phyloP scores from a whole-genome alignment of 2,329 filamentous ascomycete species.

The Zopfia rhizophila region DNA sequence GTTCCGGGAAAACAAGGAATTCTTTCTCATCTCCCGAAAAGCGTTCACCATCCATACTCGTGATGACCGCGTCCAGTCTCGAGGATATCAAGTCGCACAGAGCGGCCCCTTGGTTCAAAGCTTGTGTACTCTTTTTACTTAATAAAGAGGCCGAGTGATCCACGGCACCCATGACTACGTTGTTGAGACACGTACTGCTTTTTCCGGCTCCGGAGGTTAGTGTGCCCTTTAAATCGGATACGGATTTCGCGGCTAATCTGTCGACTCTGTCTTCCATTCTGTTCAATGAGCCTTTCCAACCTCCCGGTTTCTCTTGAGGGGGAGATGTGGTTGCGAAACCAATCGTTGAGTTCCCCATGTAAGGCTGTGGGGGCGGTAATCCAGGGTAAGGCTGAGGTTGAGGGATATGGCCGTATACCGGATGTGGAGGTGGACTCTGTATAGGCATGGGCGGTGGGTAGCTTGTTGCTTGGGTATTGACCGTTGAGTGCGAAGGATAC shows the following conservation, averaged over 20 bases:
- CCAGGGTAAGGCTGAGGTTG: constrained; percentile 23
- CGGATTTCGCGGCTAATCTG: constrained; percentile 42
- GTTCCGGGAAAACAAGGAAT: constrained; percentile 48
- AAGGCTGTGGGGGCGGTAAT: constrained; percentile 27
- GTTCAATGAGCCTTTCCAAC: constrained; percentile 36
- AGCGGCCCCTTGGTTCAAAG: constrained; percentile 52
- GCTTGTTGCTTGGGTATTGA: constrained; percentile 24
- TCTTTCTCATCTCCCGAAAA: constrained; percentile 65
- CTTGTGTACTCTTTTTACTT: constrained; percentile 47
- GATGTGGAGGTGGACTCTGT: constrained; percentile 19
- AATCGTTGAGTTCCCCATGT: constrained; percentile 32
- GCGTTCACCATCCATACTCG: constrained; percentile 74
- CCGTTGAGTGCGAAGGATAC: constrained; percentile 24
- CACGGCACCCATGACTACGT: constrained; percentile 35
- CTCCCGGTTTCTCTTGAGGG: constrained; percentile 27
- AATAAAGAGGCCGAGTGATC: constrained; percentile 41
- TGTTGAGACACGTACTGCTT: constrained; percentile 31
- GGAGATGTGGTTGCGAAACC: constrained; percentile 33
- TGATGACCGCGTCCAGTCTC: constrained; percentile 75
- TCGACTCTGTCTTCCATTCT: constrained; percentile 43
- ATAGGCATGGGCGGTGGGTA: constrained; percentile 27
- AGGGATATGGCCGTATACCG: constrained; percentile 33
- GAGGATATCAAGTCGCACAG: constrained; percentile 69
- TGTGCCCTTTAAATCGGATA: constrained; percentile 33
- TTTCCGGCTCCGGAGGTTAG: constrained; percentile 37